Percentiles rank a stretch among this genome's conserved stretches.
Evolutionary conservation across 192 early-diverging fungal species (phyloP).

Genomic region (Endogone sp.): DNA sequence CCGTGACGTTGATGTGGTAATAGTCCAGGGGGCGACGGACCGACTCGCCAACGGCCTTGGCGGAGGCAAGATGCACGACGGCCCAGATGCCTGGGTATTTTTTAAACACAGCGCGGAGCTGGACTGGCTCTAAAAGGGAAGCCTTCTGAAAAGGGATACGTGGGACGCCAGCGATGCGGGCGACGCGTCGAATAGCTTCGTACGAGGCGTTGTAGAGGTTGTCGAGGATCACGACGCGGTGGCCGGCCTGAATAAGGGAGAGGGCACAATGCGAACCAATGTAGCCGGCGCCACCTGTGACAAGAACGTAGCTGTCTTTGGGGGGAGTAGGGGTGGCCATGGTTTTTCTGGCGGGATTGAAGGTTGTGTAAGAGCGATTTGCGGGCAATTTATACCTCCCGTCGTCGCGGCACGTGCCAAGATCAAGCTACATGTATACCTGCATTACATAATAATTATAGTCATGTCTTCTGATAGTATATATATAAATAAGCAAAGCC

Average conservation of each 20-base stretch:
- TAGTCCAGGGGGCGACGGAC: conserved; percentile 74
- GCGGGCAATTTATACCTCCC: not conserved
- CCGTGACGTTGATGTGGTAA: conserved; percentile 91
- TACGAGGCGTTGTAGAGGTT: conserved; percentile 71
- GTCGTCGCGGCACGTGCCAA: not conserved
- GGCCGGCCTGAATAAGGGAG: conserved; percentile 61
- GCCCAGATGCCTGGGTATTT: conserved; percentile 33
- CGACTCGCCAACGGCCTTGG: conserved; percentile 82
- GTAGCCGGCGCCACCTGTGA: conserved; percentile 77
- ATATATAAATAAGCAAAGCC: too few species aligned
- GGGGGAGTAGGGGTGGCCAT: not conserved
- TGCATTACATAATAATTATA: too few species aligned
- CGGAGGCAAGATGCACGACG: conserved; percentile 80
- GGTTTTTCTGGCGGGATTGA: not conserved
- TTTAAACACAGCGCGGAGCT: conserved; percentile 31
- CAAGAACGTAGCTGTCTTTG: conserved; percentile 26
- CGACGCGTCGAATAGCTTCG: conserved; percentile 28
- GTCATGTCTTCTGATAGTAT: too few species aligned
- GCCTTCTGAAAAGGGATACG: conserved; percentile 31
- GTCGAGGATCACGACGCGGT: conserved; percentile 83
- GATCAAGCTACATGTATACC: too few species aligned
- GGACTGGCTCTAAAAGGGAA: conserved; percentile 34
- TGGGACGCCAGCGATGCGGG: conserved; percentile 21
- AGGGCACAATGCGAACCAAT: conserved; percentile 90
- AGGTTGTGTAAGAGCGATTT: too few species aligned